Evolutionary conservation across 768 basidiomycete species (phyloP).

Genomic region (Leccinellum luteum): DNA sequence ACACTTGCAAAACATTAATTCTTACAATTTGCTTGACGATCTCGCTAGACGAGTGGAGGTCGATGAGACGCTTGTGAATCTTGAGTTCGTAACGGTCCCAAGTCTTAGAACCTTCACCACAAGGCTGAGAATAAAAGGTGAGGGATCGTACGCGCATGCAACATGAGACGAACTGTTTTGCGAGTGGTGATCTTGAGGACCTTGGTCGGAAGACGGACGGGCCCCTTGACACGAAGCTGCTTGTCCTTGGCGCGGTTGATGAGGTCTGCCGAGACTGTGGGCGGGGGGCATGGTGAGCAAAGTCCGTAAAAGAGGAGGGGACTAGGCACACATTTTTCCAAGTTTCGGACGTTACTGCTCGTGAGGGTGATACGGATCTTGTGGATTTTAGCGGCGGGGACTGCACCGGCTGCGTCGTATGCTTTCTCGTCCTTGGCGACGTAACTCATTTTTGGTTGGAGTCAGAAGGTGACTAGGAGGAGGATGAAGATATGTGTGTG

Average conservation of each 20-base stretch:
- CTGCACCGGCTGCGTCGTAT: constrained; percentile 90
- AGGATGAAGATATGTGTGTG: not conserved
- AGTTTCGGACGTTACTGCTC: constrained; percentile 94
- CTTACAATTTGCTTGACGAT: constrained; percentile 99
- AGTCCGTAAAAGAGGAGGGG: not conserved
- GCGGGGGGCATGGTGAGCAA: not conserved
- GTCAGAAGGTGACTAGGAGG: constrained; percentile 78
- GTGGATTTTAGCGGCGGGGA: constrained; percentile 90
- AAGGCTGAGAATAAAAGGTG: constrained; percentile 57
- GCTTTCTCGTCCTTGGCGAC: constrained; percentile 99
- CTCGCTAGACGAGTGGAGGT: constrained; percentile 97
- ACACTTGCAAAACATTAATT: constrained; percentile 12
- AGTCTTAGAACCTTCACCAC: constrained; percentile 99
- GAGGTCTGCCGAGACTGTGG: constrained; percentile 87
- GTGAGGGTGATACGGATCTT: constrained; percentile 99
- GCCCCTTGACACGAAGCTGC: constrained; percentile 98
- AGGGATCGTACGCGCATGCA: not conserved
- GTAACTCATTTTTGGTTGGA: constrained; percentile 83
- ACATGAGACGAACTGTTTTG: constrained; percentile 71
- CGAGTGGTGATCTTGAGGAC: constrained; percentile 98
- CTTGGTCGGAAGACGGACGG: constrained; percentile 98
- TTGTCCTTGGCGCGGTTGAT: constrained; percentile 99
- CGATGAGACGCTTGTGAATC: constrained; percentile 99
- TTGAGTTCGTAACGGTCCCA: constrained; percentile 99
- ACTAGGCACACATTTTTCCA: constrained; percentile 87